These are phyloP conservation scores for Closterium sp. DNA, from an alignment of 139 green algal species.

Conservation along the genomic window DNA sequence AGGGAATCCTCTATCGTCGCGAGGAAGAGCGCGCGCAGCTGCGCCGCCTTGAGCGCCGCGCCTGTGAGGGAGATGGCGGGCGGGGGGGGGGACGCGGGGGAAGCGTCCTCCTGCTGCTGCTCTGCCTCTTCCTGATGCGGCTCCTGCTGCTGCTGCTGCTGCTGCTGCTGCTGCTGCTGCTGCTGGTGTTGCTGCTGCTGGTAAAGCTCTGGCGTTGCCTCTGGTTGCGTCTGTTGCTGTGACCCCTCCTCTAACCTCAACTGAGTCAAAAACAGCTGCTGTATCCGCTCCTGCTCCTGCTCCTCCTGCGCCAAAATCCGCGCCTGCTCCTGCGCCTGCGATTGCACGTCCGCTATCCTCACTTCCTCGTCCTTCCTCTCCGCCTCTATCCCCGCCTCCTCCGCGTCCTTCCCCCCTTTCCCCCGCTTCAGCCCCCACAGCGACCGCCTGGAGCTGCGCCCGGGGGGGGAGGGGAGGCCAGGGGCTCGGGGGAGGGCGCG, in stretches of 20 bases:
- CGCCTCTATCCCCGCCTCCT: background rate
- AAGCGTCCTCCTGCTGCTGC: background rate
- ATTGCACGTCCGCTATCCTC: background rate
- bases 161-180: background rate
- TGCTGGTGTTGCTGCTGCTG: background rate
- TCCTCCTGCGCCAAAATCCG: background rate
- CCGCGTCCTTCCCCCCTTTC: background rate
- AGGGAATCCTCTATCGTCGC: slow-evolving; percentile 10
- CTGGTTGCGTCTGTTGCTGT: background rate
- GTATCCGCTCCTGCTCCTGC: background rate
- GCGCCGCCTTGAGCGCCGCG: slow-evolving; percentile 25
- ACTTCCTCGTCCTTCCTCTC: background rate
- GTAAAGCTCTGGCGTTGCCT: background rate
- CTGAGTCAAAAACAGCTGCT: background rate
- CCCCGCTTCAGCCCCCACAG: background rate
- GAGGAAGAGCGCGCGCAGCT: slow-evolving; percentile 22
- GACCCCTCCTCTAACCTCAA: background rate
- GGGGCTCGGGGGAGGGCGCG: background rate
- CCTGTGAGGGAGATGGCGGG: background rate
- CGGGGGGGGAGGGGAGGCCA: background rate
- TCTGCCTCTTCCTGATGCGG: background rate
- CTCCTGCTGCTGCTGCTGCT: slow-evolving; percentile 1
- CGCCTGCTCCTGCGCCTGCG: no score
- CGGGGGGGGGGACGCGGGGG: background rate
- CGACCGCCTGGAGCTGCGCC: background rate